Evolutionary conservation across 768 basidiomycete species (phyloP), one percentile per base, ranked within the genome.

Genomic region (Cubamyces lactineus): DNA sequence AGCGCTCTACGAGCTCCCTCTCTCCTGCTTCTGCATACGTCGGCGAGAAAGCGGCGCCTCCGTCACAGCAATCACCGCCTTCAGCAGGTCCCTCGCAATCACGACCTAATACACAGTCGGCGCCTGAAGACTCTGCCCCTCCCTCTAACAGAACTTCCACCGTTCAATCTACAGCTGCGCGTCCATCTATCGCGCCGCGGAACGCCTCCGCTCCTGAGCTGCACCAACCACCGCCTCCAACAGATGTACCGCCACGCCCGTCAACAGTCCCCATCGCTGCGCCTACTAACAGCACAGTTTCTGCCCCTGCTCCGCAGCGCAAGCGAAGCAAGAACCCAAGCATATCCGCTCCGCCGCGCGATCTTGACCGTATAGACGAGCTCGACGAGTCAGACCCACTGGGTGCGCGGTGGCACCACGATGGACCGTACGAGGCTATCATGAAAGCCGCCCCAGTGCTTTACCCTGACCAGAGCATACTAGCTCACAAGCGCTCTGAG

Each of bases 301-400:
- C 61, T 15, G 60, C 66, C 1, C 65, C 71, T 21, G 62, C 49
- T 15, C 24, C 68, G 24, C 64, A 63, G 57, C 68, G 67, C 47
- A 66, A 62, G 40, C 66, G 70, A 19, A 66, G 65, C 50, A 68
- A 71, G 57, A 70, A 71, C 34, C 69, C 69, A 0, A 71, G 69
- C 51, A 62, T 70, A 7, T 55, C 68, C 13, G 63, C 73, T 16
- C 64, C 68, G 51, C 64, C 71, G 46, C 65, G 63, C 61, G 69
- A 75, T 40, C 78, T 92, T 53, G 91, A 92, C 75, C 79, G 80
- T 30, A 87, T 93, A 63, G 91, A 93, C 70, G 88, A 91, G 72
- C 74, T 92, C 38, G 91, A 92, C 71, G 88, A 90, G 70, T 83
- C 84, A 6, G 88, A 86, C 71, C 89, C 90, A 1, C 78, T 86